phyloP scores from a whole-genome alignment of 2,329 filamentous ascomycete species.

The Epichloe brachyelytri region DNA sequence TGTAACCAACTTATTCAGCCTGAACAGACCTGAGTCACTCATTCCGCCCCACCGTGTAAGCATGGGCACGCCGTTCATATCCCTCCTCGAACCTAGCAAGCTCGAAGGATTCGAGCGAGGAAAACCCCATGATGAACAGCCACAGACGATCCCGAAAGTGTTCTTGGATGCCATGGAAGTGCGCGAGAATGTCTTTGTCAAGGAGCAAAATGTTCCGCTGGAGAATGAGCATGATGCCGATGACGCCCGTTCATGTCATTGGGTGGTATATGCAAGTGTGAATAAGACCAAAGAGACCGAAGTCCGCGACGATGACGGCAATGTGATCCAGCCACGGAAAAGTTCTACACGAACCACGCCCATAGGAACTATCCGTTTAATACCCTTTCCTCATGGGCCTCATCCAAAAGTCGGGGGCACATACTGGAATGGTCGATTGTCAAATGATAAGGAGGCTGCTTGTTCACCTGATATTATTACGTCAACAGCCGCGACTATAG shows the following conservation, averaged over 20 bases:
- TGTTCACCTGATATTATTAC: constrained; percentile 1
- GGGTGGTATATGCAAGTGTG: constrained; percentile 67
- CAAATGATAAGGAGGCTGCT: constrained; percentile 11
- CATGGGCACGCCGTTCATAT: constrained; percentile 39
- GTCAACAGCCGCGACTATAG: constrained; percentile 10
- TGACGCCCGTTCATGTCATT: constrained; percentile 70
- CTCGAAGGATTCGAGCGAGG: constrained; percentile 34
- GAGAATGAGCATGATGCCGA: constrained; percentile 71
- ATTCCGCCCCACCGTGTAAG: not conserved
- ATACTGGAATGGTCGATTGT: constrained; percentile 33
- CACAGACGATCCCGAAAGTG: constrained; percentile 31
- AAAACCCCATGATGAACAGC: constrained; percentile 29
- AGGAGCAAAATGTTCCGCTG: constrained; percentile 43
- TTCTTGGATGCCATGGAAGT: constrained; percentile 55
- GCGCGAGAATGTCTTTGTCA: constrained; percentile 46
- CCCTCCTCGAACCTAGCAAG: constrained; percentile 33
- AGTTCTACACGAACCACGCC: constrained; percentile 34
- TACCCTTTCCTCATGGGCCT: constrained; percentile 64
- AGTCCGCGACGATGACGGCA: constrained; percentile 29
- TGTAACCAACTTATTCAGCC: not conserved
- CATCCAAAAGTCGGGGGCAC: constrained; percentile 41
- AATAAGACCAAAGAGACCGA: constrained; percentile 31
- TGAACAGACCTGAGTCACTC: not conserved
- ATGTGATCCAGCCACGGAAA: constrained; percentile 27
- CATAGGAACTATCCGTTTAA: constrained; percentile 65